A percentile compares a stretch with the other conserved stretches of the same genome.
Evolutionary conservation across 352 stramenopile genomes (phyloP).

Genomic region (Globisporangium mamillatum): DNA sequence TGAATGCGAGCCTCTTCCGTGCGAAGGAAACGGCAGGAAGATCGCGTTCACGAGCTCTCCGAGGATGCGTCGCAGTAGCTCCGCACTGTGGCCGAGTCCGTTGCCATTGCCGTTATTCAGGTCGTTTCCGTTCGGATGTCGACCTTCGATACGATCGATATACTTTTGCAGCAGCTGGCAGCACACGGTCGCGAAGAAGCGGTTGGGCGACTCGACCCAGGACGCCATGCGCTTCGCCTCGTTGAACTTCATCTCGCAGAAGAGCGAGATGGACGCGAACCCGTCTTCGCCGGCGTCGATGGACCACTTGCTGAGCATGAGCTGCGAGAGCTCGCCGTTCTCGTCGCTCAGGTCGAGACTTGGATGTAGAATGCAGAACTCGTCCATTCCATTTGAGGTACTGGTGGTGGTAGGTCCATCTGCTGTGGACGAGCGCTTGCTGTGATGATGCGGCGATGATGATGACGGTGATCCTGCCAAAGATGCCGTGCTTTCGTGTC

Average conservation of each 20-base stretch:
- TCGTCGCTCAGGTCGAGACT: slow-evolving; percentile 54
- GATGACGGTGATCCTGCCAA: not conserved
- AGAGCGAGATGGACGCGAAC: slow-evolving; percentile 66
- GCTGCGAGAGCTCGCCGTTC: slow-evolving; percentile 48
- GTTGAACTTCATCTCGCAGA: slow-evolving; percentile 78
- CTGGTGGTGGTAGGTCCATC: slow-evolving; percentile 2
- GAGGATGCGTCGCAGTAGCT: slow-evolving; percentile 52
- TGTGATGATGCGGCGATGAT: not conserved
- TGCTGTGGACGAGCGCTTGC: slow-evolving; percentile 8
- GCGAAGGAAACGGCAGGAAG: slow-evolving; percentile 35
- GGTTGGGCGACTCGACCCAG: slow-evolving; percentile 68
- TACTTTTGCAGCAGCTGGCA: slow-evolving; percentile 72
- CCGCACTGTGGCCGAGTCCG: slow-evolving; percentile 31
- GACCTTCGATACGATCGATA: slow-evolving; percentile 26
- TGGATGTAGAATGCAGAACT: slow-evolving; percentile 59
- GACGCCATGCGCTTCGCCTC: slow-evolving; percentile 74
- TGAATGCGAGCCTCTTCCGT: slow-evolving; percentile 10
- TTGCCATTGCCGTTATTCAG: slow-evolving; percentile 1
- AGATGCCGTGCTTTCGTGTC: not conserved
- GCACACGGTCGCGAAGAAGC: slow-evolving; percentile 70
- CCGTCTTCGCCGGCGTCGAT: slow-evolving; percentile 44
- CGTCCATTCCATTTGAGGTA: slow-evolving; percentile 20
- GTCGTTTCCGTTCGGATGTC: slow-evolving; percentile 10
- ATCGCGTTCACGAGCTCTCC: slow-evolving; percentile 49
- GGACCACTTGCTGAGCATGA: slow-evolving; percentile 73